Evolutionary conservation across 495 filamentous ascomycete genomes (phyloP), one percentile per base, ranked within the genome.

Genomic region (Xylaria palmicola): DNA sequence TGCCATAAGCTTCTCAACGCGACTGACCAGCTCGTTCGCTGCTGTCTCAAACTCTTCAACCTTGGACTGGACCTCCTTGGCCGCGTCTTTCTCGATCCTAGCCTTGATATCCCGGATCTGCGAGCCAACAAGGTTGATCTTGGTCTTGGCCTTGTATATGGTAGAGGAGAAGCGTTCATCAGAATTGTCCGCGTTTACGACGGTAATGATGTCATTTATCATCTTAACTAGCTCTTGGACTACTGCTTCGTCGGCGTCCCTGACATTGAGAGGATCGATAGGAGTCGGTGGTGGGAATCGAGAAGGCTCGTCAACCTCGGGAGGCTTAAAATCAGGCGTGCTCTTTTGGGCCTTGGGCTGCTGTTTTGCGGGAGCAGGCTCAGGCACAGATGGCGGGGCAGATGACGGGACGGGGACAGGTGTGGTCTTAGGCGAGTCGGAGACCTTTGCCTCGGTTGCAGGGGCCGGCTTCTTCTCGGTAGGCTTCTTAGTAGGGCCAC

Each of bases 141-240:
- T 89, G 26, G 80, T 79, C 80, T 96, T 97, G 50, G 93, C 94
- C 75, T 91, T 89, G 40, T 81, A 74, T 52, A 98, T 85, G 3
- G 91, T 87, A 19, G 81, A 77, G 36, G 81, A 84, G 75, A 93
- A 96, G 72, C 88, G 91, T 63, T 79, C 76, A 55, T 85, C 82
- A 52, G 84, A 79, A 56, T 88, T 85, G 66, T 96, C 92, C 55
- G 89, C 86, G 72, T 97, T 96, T 57, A 97, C 86, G 30, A 93
- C 89, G 1, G 89, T 86, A 71, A 98, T 96, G 71, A 98, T 88
- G 74, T 93, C 90, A 75, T 98, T 98, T 64, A 98, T 81, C 69
- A 94, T 92, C 77, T 90, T 93, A 56, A 94, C 89, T n/a, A 98
- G 79, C 69, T 97, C 90, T 74, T 96, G 91, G 4, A 97, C 90